Evolutionary conservation across 257 asterid genomes (phyloP).

Genomic region (Pogostemon cablin): DNA sequence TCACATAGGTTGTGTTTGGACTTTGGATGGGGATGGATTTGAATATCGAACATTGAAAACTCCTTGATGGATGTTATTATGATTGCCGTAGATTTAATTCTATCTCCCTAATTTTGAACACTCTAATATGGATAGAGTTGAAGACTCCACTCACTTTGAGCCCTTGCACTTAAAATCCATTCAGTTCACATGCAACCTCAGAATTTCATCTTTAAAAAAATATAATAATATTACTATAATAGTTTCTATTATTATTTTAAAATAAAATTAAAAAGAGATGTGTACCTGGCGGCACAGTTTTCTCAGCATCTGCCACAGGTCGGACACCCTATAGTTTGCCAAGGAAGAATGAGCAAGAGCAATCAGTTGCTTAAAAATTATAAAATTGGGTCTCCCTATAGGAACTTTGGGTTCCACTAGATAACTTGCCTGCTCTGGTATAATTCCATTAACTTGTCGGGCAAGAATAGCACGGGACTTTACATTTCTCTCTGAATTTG

Average conservation of each 20-base stretch:
- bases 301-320: constrained; percentile 70
- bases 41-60: neutral
- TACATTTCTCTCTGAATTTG: constrained; percentile 63
- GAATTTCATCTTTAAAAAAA: neutral
- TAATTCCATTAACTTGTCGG: constrained; percentile 81
- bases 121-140: neutral
- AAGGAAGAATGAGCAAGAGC: constrained; percentile 35
- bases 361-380: constrained; percentile 25
- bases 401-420: constrained; percentile 12
- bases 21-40: neutral
- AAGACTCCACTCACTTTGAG: neutral
- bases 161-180: neutral
- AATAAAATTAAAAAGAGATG: no score
- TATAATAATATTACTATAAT: neutral
- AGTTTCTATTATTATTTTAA: no score
- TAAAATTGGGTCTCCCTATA: neutral
- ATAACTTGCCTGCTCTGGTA: constrained; percentile 76
- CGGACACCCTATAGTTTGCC: constrained; percentile 55
- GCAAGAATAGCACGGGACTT: constrained; percentile 83
- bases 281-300: constrained; percentile 66
- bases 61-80: neutral
- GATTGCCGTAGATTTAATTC: neutral
- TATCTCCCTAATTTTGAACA: neutral
- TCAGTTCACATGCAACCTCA: neutral
- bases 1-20: neutral